phyloP scores from a whole-genome alignment of 1,284 basidiomycete genomes.

The Termitomyces sp. region DNA sequence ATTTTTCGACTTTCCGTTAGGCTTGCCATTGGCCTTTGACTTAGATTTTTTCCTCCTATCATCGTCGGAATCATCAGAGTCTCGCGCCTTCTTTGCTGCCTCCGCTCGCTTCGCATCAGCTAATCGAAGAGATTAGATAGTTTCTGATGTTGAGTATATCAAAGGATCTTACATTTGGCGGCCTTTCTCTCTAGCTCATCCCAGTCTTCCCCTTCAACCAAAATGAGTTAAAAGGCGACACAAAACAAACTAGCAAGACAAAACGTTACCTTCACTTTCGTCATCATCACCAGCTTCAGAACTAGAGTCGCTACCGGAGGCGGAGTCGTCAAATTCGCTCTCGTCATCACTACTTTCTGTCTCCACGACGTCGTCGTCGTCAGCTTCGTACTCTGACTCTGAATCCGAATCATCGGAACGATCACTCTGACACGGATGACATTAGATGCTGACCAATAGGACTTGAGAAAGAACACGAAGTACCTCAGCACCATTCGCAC shows the following conservation, averaged over 20 bases:
- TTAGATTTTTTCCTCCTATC: slow-evolving; percentile 64
- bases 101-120: slow-evolving; percentile 67
- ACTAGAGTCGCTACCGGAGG: slow-evolving; percentile 62
- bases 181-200: slow-evolving; percentile 92
- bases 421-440: slow-evolving; percentile 44
- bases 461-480: slow-evolving; percentile 14
- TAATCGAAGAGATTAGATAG: slow-evolving; percentile 22
- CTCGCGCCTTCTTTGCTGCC: slow-evolving; percentile 41
- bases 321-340: slow-evolving; percentile 53
- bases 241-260: not conserved
- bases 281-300: slow-evolving; percentile 65
- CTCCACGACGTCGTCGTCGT: slow-evolving; percentile 47
- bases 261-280: slow-evolving; percentile 61
- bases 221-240: not conserved
- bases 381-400: slow-evolving; percentile 80
- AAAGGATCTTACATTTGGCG: slow-evolving; percentile 56
- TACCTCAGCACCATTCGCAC: slow-evolving; percentile 67
- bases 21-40: slow-evolving; percentile 37
- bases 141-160: not conserved
- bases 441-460: slow-evolving; percentile 4
- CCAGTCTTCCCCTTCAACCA: slow-evolving; percentile 77
- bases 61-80: slow-evolving; percentile 62
- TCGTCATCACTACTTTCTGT: slow-evolving; percentile 49
- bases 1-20: slow-evolving; percentile 18
- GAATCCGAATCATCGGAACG: slow-evolving; percentile 64